These are phyloP conservation scores for Raddia guianensis DNA, from an alignment of 176 grass and related monocot genomes.

Conservation along the genomic window DNA sequence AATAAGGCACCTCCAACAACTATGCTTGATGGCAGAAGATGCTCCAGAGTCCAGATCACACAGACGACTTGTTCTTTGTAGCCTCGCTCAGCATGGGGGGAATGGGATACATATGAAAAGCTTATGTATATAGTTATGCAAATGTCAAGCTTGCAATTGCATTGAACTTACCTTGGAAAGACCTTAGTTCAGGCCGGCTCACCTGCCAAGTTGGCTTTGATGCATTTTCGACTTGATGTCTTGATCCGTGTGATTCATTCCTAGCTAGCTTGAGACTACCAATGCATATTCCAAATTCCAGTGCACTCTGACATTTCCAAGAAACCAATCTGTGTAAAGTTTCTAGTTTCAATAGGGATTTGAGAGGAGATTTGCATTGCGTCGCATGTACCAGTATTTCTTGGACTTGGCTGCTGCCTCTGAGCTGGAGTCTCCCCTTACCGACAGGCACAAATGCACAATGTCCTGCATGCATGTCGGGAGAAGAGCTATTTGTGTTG, in stretches of 20 bases:
- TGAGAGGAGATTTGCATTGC: background rate
- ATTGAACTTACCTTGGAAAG: conserved; percentile 1
- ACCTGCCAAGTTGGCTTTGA: background rate
- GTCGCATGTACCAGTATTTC: background rate
- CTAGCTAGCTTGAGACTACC: background rate
- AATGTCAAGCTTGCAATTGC: conserved; percentile 26
- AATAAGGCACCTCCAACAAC: background rate
- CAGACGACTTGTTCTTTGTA: background rate
- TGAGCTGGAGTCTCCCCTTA: background rate
- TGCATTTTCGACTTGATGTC: too few species aligned
- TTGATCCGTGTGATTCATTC: background rate
- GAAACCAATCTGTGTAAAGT: background rate
- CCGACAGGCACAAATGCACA: background rate
- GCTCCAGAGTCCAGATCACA: background rate
- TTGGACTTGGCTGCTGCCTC: background rate
- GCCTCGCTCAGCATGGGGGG: background rate
- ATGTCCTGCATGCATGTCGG: background rate
- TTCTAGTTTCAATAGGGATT: background rate
- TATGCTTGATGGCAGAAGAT: conserved; percentile 10
- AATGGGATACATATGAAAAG: conserved; percentile 15
- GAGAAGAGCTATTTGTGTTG: background rate
- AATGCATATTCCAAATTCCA: conserved; percentile 17
- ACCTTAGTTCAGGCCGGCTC: background rate
- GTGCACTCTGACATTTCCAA: background rate
- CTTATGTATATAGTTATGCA: background rate